Evolutionary conservation across 352 stramenopile genomes (phyloP), one percentile per base, ranked within the genome.

Genomic region (Globisporangium nodosum): DNA sequence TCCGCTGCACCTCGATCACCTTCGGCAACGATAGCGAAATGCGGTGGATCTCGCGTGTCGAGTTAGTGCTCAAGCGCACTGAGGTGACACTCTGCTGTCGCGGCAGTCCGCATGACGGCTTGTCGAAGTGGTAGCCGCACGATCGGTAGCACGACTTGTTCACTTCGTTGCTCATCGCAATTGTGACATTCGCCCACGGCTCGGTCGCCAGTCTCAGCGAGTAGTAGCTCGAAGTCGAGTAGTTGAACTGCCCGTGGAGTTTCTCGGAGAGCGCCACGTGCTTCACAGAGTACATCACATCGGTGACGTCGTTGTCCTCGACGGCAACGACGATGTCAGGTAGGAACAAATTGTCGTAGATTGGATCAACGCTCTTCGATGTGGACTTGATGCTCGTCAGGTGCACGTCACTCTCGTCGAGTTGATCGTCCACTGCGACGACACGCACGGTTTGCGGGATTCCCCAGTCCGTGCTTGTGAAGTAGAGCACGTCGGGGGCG

Each of bases 161-260:
- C 3, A 64, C 74, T 57, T 92, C 80, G 47, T 90, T 92, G 51
- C 76, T 89, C 68, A 92, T 88, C 3, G 80, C 75, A 31, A 92
- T 74, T 1, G 80, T 90, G 12, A 92, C 80, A 35, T 87, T 82
- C 1, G 78, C 69, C 64, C 77, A 92, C 3, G 80, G 83, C 50
- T 92, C 83, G 0, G 76, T 88, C 18, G 65, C 24, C 0, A 92
- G 54, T 16, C 69, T 56, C 27, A 92, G 68, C 0, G 65, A 65
- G 56, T 92, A 92, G 16, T 61, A 65, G n/a, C 63, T 63, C 2
- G 57, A 40, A 1, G 63, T 70, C 0, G 62, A 51, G 16, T 71
- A 71, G 20, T 63, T 64, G 2, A 74, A 40, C 5, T 12, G 24
- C 3, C 24, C 53, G 3, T 55, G 68, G 3, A 33, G 35, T 24